phyloP scores from a whole-genome alignment of 1,139 yeast species.

The Yamadazyma siamensis region DNA sequence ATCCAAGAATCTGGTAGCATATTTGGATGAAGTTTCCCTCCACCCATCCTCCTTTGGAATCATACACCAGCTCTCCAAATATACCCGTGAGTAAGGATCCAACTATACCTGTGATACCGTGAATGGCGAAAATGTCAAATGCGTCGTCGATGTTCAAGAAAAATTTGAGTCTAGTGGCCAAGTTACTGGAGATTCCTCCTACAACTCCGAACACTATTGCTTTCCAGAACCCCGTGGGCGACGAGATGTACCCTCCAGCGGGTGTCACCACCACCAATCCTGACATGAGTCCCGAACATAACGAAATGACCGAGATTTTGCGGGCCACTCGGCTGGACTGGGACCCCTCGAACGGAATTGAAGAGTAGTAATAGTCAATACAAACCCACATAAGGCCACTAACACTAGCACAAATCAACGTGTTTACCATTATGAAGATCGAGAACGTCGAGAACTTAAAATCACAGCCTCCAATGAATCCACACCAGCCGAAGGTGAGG shows the following conservation, averaged over 20 bases:
- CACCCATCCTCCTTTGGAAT: conserved; percentile 47
- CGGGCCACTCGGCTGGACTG: conserved; percentile 13
- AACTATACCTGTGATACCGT: conserved; percentile 42
- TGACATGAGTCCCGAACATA: conserved; percentile 41
- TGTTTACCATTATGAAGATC: conserved; percentile 32
- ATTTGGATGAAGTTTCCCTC: conserved; percentile 46
- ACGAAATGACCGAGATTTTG: conserved; percentile 39
- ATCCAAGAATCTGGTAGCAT: conserved; percentile 46
- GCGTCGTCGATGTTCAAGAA: conserved; percentile 42
- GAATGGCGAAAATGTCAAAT: conserved; percentile 45
- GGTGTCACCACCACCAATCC: conserved; percentile 47
- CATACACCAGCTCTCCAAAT: conserved; percentile 33
- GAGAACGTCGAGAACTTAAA: conserved; percentile 35
- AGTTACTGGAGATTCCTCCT: conserved; percentile 36
- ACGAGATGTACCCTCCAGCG: conserved; percentile 42
- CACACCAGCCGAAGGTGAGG: conserved; percentile 42
- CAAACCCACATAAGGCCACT: conserved; percentile 38
- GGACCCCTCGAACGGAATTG: conserved; percentile 30
- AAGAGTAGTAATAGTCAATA: conserved; percentile 40
- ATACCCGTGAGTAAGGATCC: conserved; percentile 44
- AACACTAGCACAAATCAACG: conserved; percentile 31
- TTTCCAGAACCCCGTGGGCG: conserved; percentile 41
- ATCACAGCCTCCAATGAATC: conserved; percentile 46
- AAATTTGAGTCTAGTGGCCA: conserved; percentile 41
- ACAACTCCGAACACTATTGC: conserved; percentile 37